Conservation (phyloP, 2,329 filamentous ascomycete species). For the Neofusicoccum cordaticola region DNA sequence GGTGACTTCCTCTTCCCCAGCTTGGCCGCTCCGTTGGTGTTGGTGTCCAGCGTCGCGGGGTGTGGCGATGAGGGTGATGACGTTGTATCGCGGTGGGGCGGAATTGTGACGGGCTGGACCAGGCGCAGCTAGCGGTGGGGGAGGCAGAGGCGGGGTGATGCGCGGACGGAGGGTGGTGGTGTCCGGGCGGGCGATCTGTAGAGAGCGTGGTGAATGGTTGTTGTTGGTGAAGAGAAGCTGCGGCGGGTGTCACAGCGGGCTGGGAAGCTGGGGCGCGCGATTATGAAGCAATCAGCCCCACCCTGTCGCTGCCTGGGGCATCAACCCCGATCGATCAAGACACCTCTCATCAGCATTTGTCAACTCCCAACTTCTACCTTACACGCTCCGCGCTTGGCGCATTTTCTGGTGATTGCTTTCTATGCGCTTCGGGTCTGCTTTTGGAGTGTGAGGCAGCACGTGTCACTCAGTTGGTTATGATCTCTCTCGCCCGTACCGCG, state of each 20-base stretch:
- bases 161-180: not conserved
- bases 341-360: not conserved
- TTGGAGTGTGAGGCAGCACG: too few species aligned
- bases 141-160: not conserved
- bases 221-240: not conserved
- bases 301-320: not conserved
- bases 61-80: conserved; percentile 17
- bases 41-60: conserved; percentile 15
- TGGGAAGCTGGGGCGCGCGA: conserved; percentile 14
- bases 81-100: conserved; percentile 15
- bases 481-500: too few species aligned
- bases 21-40: conserved; percentile 26
- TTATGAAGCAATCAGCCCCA: conserved; percentile 15
- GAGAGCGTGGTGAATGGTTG: conserved; percentile 9
- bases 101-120: conserved; percentile 11
- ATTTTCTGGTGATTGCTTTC: too few species aligned
- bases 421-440: too few species aligned
- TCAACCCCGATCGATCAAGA: not conserved
- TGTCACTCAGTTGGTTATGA: too few species aligned
- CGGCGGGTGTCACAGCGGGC: not conserved
- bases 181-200: not conserved
- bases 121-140: not conserved
- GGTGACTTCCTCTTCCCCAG: conserved; percentile 43
- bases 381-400: too few species aligned
- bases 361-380: not conserved